Conservation (phyloP, 345 rosid species). For the Viola odorata region DNA sequence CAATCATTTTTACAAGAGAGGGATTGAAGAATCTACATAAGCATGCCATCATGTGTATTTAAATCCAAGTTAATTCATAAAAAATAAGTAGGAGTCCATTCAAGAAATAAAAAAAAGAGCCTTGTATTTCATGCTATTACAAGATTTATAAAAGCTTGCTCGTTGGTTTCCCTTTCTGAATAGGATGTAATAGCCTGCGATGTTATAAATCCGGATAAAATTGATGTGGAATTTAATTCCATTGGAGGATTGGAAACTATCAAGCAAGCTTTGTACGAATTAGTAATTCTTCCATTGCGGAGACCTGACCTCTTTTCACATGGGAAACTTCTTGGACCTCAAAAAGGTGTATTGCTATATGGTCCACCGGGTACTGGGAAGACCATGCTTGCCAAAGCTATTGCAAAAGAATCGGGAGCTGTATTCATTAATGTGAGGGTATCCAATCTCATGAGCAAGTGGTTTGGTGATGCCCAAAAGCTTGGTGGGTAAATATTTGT, state of each 20-base stretch:
- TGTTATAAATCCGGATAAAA: conserved; percentile 86
- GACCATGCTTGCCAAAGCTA: conserved; percentile 99
- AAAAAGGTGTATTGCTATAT: conserved; percentile 84
- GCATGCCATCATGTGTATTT: too few relatives aligned
- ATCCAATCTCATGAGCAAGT: conserved; percentile 92
- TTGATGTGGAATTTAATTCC: conserved; percentile 84
- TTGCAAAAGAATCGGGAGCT: conserved; percentile 95
- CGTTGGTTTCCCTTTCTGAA: neutral
- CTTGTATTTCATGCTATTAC: too few relatives aligned
- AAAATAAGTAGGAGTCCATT: too few relatives aligned
- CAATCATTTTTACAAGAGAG: too few relatives aligned
- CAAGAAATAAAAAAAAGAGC: too few relatives aligned
- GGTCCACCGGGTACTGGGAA: conserved; percentile 99
- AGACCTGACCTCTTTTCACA: conserved; percentile 87
- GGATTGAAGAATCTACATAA: too few relatives aligned
- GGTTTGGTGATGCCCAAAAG: conserved; percentile 99
- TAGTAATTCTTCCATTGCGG: conserved; percentile 79
- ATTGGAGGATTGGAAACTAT: conserved; percentile 85
- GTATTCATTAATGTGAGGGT: conserved; percentile 88
- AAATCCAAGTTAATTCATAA: too few relatives aligned
- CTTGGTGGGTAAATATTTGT: conserved; percentile 54
- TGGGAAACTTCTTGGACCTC: conserved; percentile 97
- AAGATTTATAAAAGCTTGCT: too few relatives aligned
- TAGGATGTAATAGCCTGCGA: conserved; percentile 99
- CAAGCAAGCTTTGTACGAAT: conserved; percentile 75